Evolutionary conservation across 768 basidiomycete genomes (phyloP), one percentile per base, ranked within the genome.

Genomic region (Phaeotremella skinneri): DNA sequence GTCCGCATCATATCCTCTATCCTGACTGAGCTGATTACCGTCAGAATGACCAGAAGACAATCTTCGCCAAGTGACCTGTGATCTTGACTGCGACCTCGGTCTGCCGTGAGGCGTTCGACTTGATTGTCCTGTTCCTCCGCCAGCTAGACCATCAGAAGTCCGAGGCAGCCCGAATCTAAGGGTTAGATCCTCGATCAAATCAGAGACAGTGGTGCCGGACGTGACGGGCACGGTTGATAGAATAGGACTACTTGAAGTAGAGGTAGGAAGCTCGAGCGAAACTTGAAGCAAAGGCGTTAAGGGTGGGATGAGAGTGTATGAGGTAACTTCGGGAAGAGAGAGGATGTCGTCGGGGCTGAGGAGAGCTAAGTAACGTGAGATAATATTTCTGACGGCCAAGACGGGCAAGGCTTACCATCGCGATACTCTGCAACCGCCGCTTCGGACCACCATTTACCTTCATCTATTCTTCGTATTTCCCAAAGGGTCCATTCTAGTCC

Each of bases 391-490:
- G 32, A 2, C 16, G 16, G 17, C n/a, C 14, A 7, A 20, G 2
- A 7, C 30, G 21, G 29, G 17, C 20, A 43, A n/a, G 25, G 59
- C 66, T 63, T 34, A 66, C 64, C 41, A 48, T 49, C 49, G 26
- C 13, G 14, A 31, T 63, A 66, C 6, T 20, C 27, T 6, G 20
- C 23, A 5, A 66, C 43, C 14, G 66, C 64, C 3, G 55, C 58
- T 25, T 64, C 62, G 16, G 58, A 48, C 67, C 69, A 71, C 62
- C 67, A 65, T 29, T 34, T 55, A 4, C 58, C 58, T 25, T 56
- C 49, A 29, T 58, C 54, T 4, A 16, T 4, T 7, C 42, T 17
- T 41, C 39, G 49, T 23, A 9, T 56, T n/a, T 52, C 51, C 29
- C 55, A n/a, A 31, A 59, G 39, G 11, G 21, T 59, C 62, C 62